Conservation (phyloP, 2,329 filamentous ascomycete genomes). For the Daldinia sp. region DNA sequence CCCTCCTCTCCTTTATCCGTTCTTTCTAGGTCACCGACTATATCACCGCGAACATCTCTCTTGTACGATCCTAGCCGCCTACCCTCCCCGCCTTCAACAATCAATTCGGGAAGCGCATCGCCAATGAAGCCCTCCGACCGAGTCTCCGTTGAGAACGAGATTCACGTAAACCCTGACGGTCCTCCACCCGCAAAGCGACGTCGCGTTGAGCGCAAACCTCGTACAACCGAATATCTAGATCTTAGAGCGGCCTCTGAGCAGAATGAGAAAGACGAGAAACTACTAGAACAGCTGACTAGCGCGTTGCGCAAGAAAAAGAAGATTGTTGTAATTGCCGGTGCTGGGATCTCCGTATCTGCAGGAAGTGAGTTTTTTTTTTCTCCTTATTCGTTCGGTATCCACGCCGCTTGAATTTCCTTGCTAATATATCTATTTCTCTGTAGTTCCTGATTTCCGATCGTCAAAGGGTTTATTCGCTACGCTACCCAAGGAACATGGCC, state of each 20-base stretch:
- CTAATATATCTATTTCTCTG: conserved; percentile 35
- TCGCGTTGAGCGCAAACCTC: conserved; percentile 70
- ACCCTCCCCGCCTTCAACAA: conserved; percentile 64
- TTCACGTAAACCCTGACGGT: conserved; percentile 64
- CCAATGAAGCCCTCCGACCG: conserved; percentile 60
- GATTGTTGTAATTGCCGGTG: conserved; percentile 95
- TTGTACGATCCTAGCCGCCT: conserved; percentile 60
- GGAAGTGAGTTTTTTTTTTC: conserved; percentile 65
- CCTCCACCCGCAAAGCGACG: conserved; percentile 81
- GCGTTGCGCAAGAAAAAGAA: conserved; percentile 90
- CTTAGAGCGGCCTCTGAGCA: conserved; percentile 66
- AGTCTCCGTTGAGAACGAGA: conserved; percentile 53
- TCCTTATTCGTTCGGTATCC: background rate
- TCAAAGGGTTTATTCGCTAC: conserved; percentile 89
- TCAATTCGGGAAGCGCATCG: conserved; percentile 63
- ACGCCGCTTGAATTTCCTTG: conserved; percentile 27
- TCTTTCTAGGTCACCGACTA: conserved; percentile 65
- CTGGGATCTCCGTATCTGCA: conserved; percentile 95
- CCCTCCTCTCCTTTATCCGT: conserved; percentile 67
- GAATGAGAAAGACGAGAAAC: conserved; percentile 63
- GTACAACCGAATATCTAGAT: conserved; percentile 86
- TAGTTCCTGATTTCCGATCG: conserved; percentile 95
- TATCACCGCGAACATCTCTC: conserved; percentile 56
- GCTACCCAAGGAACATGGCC: conserved; percentile 85
- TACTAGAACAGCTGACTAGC: conserved; percentile 78